Evolutionary conservation across 2,329 filamentous ascomycete species (phyloP).

Genomic region (Aphanocladium album): DNA sequence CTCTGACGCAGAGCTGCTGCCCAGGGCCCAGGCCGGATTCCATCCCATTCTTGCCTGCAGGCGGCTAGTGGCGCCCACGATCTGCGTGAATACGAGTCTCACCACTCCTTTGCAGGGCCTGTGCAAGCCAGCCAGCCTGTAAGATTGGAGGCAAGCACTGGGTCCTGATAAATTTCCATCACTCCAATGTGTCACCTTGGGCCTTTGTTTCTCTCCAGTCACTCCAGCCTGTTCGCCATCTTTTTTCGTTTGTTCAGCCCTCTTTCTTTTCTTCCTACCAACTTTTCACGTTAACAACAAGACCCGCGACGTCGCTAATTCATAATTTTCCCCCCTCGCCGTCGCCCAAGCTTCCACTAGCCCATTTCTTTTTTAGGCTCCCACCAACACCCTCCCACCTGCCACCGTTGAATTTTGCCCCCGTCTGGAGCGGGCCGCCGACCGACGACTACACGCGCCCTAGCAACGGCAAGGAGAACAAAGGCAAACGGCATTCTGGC

Average conservation of each 20-base stretch:
- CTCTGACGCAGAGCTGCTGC: background rate
- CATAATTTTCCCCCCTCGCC: background rate
- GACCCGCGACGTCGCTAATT: background rate
- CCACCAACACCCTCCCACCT: background rate
- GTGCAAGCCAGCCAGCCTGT: background rate
- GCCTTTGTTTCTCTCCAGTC: background rate
- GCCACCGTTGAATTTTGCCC: background rate
- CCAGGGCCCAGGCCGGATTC: background rate
- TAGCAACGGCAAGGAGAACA: background rate
- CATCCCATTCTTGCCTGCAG: background rate
- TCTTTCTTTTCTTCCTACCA: background rate
- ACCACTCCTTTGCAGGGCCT: conserved; percentile 3
- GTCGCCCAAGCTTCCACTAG: background rate
- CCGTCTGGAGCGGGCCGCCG: conserved; percentile 1
- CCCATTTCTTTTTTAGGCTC: background rate
- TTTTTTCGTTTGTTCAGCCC: background rate
- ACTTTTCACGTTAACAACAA: background rate
- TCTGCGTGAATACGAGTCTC: conserved; percentile 10
- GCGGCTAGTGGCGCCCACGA: background rate
- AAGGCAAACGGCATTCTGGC: background rate
- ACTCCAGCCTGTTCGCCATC: background rate
- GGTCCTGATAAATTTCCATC: background rate
- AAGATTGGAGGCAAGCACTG: too few relatives aligned
- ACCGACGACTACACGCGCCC: background rate
- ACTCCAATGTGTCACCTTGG: background rate